Base-by-base conservation (phyloP, 78 protist species). In the Cavenderia fasciculata region DNA sequence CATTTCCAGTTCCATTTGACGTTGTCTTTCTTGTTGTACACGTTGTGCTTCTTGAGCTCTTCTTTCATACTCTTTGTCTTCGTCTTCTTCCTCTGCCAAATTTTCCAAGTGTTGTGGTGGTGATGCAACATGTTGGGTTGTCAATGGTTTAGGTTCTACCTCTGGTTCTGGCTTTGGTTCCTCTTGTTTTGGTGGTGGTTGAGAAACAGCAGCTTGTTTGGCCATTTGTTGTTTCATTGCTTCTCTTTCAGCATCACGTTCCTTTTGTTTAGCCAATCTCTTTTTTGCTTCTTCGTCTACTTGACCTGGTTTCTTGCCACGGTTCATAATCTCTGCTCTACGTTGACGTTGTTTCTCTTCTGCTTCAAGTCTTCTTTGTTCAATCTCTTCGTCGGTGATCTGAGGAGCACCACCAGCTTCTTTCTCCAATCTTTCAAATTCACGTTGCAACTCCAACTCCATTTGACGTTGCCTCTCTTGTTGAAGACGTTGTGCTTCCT, bases 171-270 rank as follows among this genome's bases (percentile, higher is more conserved):
- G 11, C 4, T 4, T 61, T 27, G 11, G 27, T 57, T 19, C 36
- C 69, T 61, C 69, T 61, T 61, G 40, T 4, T 16, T 38, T 61
- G 69, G 69, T 61, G 11, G 49, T 61, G 14, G 10, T 25, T 29
- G 49, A 16, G n/a, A 4, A 8, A 38, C 38, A 31, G 54, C 27
- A 49, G 54, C 54, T 49, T 12, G 54, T 12, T 18, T 14, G 2
- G 6, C 18, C 75, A 76, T 76, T 16, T 31, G 38, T 23, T 76
- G 71, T 61, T 51, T 76, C 86, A 76, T 76, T 47, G 31, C 27
- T 43, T 38, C 86, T 6, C 86, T 41, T 46, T 76, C 72, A 23
- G 40, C 57, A 76, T 76, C 86, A n/a, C 86, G 12, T 76, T 76
- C 73, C 68, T 76, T 76, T 62, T 76, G 86, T 33, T 76, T 76